These are phyloP conservation scores for Tubosaeta sp. DNA, from an alignment of 768 basidiomycete species.

Conservation along the genomic window DNA sequence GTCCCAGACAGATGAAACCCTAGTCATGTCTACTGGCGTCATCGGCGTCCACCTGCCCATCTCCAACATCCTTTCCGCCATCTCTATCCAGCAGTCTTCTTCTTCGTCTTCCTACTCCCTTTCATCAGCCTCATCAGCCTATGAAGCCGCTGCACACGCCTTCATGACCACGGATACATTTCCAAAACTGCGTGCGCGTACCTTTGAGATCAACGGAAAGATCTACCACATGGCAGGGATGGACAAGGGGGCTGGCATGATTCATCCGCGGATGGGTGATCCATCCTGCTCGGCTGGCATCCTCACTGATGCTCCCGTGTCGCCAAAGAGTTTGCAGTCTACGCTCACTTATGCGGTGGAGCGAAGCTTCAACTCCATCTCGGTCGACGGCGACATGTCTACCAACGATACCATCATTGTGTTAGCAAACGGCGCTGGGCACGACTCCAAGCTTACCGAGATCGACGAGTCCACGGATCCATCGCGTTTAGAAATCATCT, in stretches of 20 bases:
- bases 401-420: too few relatives aligned
- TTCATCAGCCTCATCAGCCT: conserved; percentile 61
- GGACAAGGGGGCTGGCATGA: conserved; percentile 99
- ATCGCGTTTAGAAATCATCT: conserved; percentile 74
- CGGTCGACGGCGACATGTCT: too few relatives aligned
- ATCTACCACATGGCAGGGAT: conserved; percentile 88
- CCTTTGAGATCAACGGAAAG: conserved; percentile 65
- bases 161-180: conserved; percentile 99
- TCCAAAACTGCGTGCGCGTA: conserved; percentile 84
- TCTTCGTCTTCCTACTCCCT: conserved; percentile 38
- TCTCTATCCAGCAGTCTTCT: conserved; percentile 42
- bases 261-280: conserved; percentile 91
- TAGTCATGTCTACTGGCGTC: conserved; percentile 98
- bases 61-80: conserved; percentile 67
- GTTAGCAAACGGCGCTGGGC: conserved; percentile 30
- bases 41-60: conserved; percentile 96
- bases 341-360: too few relatives aligned
- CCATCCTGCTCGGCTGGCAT: background rate
- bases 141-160: conserved; percentile 81
- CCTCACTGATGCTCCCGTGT: too few relatives aligned
- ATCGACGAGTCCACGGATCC: conserved; percentile 65
- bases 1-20: conserved; percentile 48
- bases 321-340: too few relatives aligned
- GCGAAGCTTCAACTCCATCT: too few relatives aligned
- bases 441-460: conserved; percentile 44